A percentile compares a stretch with the other conserved stretches of the same genome.
phyloP scores from a whole-genome alignment of 148 eudicot genomes.

The Rhododendron ferrugineum region DNA sequence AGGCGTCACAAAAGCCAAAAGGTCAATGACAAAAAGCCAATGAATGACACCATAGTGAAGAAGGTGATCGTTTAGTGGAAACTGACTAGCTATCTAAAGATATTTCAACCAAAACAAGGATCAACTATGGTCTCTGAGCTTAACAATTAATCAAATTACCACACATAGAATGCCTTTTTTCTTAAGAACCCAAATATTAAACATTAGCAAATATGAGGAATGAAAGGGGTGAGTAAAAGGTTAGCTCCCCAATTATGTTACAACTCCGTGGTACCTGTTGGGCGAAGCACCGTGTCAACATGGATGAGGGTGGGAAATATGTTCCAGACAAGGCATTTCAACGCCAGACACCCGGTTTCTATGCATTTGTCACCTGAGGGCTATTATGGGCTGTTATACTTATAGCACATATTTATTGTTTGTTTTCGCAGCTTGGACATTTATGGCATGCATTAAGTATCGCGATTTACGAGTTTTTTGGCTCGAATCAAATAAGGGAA shows the following conservation, averaged over 20 bases:
- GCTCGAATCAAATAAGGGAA: not conserved
- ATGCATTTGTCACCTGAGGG: not conserved
- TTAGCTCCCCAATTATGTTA: not conserved
- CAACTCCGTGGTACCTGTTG: not conserved
- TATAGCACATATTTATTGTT: not conserved
- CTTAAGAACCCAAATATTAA: not conserved
- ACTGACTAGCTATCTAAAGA: not conserved
- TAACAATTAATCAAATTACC: not conserved
- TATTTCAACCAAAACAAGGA: not conserved
- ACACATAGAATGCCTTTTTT: not conserved
- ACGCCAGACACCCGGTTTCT: not conserved
- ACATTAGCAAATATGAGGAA: not conserved
- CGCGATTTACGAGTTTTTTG: not conserved
- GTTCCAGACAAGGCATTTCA: not conserved
- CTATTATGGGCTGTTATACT: not conserved
- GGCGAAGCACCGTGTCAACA: not conserved
- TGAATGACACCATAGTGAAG: not conserved
- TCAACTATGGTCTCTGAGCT: not conserved
- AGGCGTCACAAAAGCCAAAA: not conserved
- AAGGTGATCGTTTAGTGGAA: not conserved
- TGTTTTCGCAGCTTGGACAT: not conserved
- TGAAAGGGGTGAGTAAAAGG: not conserved
- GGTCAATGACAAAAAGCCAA: not conserved
- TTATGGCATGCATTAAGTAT: not conserved
- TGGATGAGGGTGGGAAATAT: not conserved